Evolutionary conservation across 73 alveolate genomes (phyloP).

Genomic region (Symbiodinium natans): DNA sequence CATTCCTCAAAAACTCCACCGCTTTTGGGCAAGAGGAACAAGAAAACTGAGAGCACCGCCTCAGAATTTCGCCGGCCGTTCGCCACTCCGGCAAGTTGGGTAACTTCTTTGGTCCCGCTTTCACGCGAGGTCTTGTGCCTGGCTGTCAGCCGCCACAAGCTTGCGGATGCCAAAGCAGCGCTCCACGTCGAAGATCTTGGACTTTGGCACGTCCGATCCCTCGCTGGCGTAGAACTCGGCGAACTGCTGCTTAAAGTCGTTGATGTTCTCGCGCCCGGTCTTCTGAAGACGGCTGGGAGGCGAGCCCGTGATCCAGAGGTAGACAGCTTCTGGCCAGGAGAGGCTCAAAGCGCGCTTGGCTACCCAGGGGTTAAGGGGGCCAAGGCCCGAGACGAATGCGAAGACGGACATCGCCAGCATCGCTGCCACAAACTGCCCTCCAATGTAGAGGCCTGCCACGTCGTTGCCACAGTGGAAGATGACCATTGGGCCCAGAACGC

Average conservation of each 20-base stretch:
- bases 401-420: conserved; percentile 39
- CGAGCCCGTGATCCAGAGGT: conserved; percentile 49
- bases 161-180: not conserved
- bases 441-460: not conserved
- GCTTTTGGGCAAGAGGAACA: too few relatives aligned
- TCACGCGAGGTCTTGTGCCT: too few relatives aligned
- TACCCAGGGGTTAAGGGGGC: conserved; percentile 24
- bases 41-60: too few relatives aligned
- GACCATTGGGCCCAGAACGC: conserved; percentile 39
- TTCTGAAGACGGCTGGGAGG: conserved; percentile 35
- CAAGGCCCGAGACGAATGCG: conserved; percentile 48
- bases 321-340: conserved; percentile 27
- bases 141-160: too few relatives aligned
- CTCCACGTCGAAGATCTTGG: not conserved
- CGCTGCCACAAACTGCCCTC: conserved; percentile 16
- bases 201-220: not conserved
- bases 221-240: not conserved
- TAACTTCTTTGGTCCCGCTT: too few relatives aligned
- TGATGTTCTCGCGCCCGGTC: conserved; percentile 26
- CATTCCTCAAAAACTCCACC: too few relatives aligned
- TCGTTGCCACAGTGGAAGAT: conserved; percentile 2
- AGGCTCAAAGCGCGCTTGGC: not conserved
- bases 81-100: too few relatives aligned
- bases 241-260: not conserved
- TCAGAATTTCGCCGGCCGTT: too few relatives aligned